Evolutionary conservation across 23 red algal species (phyloP).

Genomic region (Pyropia yezoensis): DNA sequence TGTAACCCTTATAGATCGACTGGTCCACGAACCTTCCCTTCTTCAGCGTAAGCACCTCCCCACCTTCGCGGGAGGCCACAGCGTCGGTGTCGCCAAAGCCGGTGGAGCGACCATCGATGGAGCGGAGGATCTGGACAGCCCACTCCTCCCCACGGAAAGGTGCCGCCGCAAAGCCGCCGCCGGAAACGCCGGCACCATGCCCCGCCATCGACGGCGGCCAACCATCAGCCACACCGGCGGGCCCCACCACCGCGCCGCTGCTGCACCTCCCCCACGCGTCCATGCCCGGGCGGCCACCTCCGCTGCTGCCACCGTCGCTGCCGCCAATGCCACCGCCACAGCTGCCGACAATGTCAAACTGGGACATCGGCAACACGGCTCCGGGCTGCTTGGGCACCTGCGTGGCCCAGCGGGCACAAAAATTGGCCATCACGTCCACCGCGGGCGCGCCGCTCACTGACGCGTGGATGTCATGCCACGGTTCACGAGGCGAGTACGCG

Average conservation of each 20-base stretch:
- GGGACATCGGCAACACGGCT: no score
- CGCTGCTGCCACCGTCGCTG: no score
- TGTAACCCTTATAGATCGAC: conserved; percentile 50
- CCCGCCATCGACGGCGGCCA: no score
- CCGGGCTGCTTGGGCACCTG: conserved; percentile 23
- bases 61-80: neutral
- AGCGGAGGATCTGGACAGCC: neutral
- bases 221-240: no score
- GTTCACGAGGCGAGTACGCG: conserved; percentile 45
- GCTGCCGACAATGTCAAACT: no score
- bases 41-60: neutral
- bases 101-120: conserved; percentile 4
- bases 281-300: neutral
- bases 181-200: no score
- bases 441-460: conserved; percentile 43
- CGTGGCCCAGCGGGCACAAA: conserved; percentile 49
- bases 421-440: conserved; percentile 61
- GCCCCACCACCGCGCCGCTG: no score
- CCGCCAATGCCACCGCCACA: no score
- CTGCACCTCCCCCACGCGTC: no score
- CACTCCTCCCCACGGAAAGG: neutral
- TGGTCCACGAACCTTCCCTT: conserved; percentile 12
- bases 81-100: no score
- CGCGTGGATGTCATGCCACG: conserved; percentile 70
- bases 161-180: no score